Evolutionary conservation across 768 basidiomycete genomes (phyloP).

Genomic region (Mycena indigotica): DNA sequence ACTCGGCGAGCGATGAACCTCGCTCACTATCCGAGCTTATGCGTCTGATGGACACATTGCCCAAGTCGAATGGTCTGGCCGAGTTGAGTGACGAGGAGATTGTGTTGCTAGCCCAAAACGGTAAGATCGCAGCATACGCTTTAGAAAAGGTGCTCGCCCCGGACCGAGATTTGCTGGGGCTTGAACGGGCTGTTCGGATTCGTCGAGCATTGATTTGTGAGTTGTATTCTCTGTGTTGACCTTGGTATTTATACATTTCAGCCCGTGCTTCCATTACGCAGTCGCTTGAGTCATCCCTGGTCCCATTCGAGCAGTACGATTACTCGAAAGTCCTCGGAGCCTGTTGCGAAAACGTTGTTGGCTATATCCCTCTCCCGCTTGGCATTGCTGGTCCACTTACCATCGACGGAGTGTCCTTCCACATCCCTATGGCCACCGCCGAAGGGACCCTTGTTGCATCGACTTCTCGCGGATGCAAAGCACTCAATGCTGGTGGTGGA

Average conservation of each 20-base stretch:
- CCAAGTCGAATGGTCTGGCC: constrained; percentile 60
- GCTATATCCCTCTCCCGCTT: constrained; percentile 94
- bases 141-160: constrained; percentile 87
- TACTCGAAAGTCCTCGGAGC: constrained; percentile 93
- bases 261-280: constrained; percentile 84
- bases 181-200: constrained; percentile 84
- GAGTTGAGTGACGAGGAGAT: constrained; percentile 90
- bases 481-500: constrained; percentile 93
- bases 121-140: constrained; percentile 94
- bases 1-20: constrained; percentile 15
- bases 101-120: constrained; percentile 81
- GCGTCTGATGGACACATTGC: constrained; percentile 75
- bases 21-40: constrained; percentile 78
- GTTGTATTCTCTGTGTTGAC: constrained; percentile 34
- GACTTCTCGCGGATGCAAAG: constrained; percentile 96
- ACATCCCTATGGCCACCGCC: constrained; percentile 99
- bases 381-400: constrained; percentile 95
- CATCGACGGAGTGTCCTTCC: constrained; percentile 81
- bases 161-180: constrained; percentile 40
- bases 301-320: constrained; percentile 87
- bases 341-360: constrained; percentile 98
- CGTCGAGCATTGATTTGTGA: constrained; percentile 88
- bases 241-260: constrained; percentile 30
- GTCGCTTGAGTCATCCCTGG: constrained; percentile 78
- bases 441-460: constrained; percentile 98